Conservation (phyloP, 2,329 filamentous ascomycete genomes). For the Hymenoscyphus scutula region DNA sequence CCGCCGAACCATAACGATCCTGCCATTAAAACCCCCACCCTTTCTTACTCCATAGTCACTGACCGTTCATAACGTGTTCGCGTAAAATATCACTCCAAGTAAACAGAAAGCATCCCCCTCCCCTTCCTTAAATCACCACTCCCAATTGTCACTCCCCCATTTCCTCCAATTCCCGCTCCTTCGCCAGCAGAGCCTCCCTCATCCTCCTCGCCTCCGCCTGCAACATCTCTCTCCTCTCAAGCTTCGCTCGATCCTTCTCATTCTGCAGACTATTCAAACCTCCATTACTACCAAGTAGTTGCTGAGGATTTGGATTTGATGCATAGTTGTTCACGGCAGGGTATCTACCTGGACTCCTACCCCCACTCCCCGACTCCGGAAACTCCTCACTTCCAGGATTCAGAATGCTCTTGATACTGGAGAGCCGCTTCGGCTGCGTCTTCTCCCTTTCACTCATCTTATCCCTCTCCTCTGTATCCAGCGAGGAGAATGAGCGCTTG, state of each 20-base stretch:
- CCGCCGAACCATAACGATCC: too few species aligned
- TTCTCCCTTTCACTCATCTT: conserved; percentile 20
- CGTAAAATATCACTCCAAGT: background rate
- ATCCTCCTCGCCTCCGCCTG: conserved; percentile 74
- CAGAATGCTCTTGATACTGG: conserved; percentile 73
- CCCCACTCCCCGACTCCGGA: conserved; percentile 7
- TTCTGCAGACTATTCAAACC: conserved; percentile 35
- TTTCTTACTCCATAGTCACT: too few species aligned
- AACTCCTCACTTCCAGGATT: conserved; percentile 48
- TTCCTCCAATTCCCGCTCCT: conserved; percentile 35
- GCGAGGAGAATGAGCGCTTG: conserved; percentile 66
- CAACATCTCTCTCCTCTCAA: conserved; percentile 63
- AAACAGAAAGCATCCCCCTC: background rate
- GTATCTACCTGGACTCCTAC: conserved; percentile 22
- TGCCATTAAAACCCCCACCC: too few species aligned
- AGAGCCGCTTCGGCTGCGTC: conserved; percentile 60
- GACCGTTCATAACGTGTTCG: background rate
- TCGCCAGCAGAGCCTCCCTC: conserved; percentile 41
- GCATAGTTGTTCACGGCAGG: conserved; percentile 16
- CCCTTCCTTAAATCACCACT: too few species aligned
- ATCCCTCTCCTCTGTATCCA: conserved; percentile 47
- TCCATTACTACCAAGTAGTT: conserved; percentile 29
- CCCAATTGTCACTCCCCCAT: conserved; percentile 15
- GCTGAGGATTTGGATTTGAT: conserved; percentile 34
- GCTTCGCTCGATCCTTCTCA: conserved; percentile 52